phyloP scores from a whole-genome alignment of 306 rosid species.

The Astragalus glycyphyllos region DNA sequence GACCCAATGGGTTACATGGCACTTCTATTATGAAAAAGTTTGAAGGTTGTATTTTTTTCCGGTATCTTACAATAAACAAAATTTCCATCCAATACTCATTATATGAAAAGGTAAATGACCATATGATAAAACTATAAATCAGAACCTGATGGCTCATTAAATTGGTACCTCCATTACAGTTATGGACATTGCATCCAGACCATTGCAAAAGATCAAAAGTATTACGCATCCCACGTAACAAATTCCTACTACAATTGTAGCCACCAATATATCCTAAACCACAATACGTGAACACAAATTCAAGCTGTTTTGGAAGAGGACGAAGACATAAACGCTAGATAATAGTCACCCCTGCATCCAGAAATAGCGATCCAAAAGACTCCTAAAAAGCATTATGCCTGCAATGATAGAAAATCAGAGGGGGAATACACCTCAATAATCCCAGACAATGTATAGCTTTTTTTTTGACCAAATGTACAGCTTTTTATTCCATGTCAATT shows the following conservation, averaged over 20 bases:
- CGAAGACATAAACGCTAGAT: slow-evolving; percentile 49
- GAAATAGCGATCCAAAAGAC: slow-evolving; percentile 62
- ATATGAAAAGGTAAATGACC: slow-evolving; percentile 6
- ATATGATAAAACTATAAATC: slow-evolving; percentile 38
- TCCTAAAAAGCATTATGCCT: slow-evolving; percentile 67
- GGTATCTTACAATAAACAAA: slow-evolving; percentile 27
- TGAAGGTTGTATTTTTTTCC: neutral
- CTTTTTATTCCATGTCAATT: neutral
- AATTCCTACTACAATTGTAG: slow-evolving; percentile 62
- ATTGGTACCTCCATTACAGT: slow-evolving; percentile 58
- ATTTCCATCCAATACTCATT: slow-evolving; percentile 12
- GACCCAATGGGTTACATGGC: neutral
- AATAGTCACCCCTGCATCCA: slow-evolving; percentile 91
- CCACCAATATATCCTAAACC: slow-evolving; percentile 59
- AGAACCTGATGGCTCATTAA: slow-evolving; percentile 44
- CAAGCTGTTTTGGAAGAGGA: slow-evolving; percentile 51
- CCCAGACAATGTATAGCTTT: neutral
- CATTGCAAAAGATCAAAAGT: slow-evolving; percentile 59
- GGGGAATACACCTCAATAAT: neutral
- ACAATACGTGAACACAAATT: slow-evolving; percentile 53
- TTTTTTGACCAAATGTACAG: neutral
- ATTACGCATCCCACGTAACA: slow-evolving; percentile 56
- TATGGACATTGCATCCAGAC: slow-evolving; percentile 54
- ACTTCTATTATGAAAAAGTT: neutral
- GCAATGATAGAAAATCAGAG: slow-evolving; percentile 23